Evolutionary conservation across 805 yeast species (phyloP), one percentile per base, ranked within the genome.

Genomic region (Starmerella roubikii): DNA sequence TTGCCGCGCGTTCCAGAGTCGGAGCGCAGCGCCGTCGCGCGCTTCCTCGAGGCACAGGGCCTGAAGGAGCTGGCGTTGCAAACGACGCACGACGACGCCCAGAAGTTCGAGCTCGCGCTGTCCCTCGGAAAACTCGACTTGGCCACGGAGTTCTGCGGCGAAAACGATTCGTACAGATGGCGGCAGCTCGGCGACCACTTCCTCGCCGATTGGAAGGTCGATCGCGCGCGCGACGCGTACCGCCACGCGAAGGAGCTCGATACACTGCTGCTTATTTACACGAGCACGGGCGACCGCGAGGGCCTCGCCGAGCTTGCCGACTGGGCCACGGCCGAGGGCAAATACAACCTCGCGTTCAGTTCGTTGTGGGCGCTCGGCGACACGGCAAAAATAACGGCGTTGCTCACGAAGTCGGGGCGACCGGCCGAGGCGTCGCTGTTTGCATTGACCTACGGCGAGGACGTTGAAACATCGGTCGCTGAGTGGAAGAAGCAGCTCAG

Each of bases 21-120:
- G 46, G 78, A 76, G 46, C 72, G 71, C 47, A 67, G 76, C 50
- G 84, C 84, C 55, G 75, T 91, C 51, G 78, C 97, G 6, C 73
- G 95, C 55, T 91, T 91, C 64, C 71, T 91, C 53, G 97, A 93
- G 63, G 83, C 86, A 48, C 94, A 85, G 62, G 96, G 93, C 18
- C 79, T 72, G 58, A 69, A 73, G 48, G 78, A 84, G 46, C 80
- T 84, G 54, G 95, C 98, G 2, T 67, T 79, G 40, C 69, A 79
- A 35, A 71, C 86, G 38, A 75, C 95, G 3, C 80, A 77, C 49
- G 98, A 91, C 59, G 63, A 71, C 37, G 97, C 88, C 56, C 94
- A 93, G 56, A 80, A 75, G 58, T 91, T 91, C 57, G 95, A 84
- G 54, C 73, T 91, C 43, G 88, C 96, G 9, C 64, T 91, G 35